Base-by-base conservation (phyloP, 2,329 filamentous ascomycete species). In the Xenoacremonium recifei region DNA sequence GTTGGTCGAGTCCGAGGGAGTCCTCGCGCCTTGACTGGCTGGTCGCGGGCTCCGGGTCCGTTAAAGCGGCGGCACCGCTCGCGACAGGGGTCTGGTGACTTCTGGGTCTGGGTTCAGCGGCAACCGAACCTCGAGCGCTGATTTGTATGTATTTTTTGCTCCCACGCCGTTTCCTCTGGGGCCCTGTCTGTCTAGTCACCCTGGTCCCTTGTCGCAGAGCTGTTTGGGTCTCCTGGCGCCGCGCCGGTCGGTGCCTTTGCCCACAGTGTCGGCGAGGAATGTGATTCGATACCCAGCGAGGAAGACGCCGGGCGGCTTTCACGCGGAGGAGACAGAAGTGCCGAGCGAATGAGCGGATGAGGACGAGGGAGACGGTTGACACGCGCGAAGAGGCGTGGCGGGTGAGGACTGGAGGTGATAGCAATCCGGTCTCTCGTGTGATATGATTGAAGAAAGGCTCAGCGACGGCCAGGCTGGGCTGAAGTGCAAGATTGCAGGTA, bases 241-340 rank as follows among this genome's bases (percentile, higher is more conserved):
- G 49, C 53, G 53, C 53, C 47, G 41, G 43, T 51, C 55, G 53
- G 48, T 53, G 54, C 7, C n/a, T n/a, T 31, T 31, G 50, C 51
- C 55, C 55, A 58, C 43, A 53, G 51, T 50, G 53, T 47, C 46
- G 54, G 55, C 47, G 54, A 58, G 55, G 45, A 54, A 56, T 58
- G 49, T 58, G 55, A 58, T 58, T 58, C 55, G 54, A 51, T 31
- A 31, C 29, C 29, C 29, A 31, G 29, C n/a, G 29, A 49, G 35
- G 43, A 37, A 17, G 30, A 49, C 19, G 42, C 35, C 49, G 31
- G 47, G 40, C 44, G 45, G 47, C 40, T 55, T 48, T 57, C 39
- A 42, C 43, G 46, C 25, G 35, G 35, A 27, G 20, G 31, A 27
- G 15, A 34, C 27, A 37, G 49, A 55, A 57, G 44, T 57, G 48